A percentile compares a stretch with the other conserved stretches of the same genome.
Conservation (phyloP, 805 yeast genomes). For the Cyberlindnera xylosilytica region DNA sequence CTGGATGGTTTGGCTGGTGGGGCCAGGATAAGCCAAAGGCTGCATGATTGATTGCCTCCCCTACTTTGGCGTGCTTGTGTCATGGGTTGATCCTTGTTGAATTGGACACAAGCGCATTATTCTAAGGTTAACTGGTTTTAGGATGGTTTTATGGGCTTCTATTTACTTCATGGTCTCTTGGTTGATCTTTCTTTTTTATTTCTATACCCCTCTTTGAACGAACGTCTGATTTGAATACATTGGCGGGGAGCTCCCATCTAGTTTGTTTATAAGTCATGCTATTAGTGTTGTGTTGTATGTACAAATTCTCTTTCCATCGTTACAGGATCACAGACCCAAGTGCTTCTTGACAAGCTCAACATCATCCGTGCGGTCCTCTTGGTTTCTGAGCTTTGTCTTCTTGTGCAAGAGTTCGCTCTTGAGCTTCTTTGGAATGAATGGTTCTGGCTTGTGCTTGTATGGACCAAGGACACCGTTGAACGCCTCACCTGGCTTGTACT, state of each 20-base stretch:
- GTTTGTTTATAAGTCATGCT: background rate
- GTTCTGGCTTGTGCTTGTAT: slow-evolving; percentile 56
- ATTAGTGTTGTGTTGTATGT: slow-evolving; percentile 1
- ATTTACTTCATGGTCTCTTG: too few relatives aligned
- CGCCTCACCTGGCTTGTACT: slow-evolving; percentile 61
- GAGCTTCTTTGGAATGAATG: slow-evolving; percentile 55
- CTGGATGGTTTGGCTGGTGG: slow-evolving; percentile 20
- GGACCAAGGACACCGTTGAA: slow-evolving; percentile 68
- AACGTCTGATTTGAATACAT: too few relatives aligned
- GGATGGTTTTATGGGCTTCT: too few relatives aligned
- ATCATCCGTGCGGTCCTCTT: slow-evolving; percentile 16
- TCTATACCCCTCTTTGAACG: too few relatives aligned
- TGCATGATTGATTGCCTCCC: background rate
- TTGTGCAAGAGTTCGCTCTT: slow-evolving; percentile 45
- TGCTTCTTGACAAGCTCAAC: slow-evolving; percentile 23
- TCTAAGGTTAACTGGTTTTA: too few relatives aligned
- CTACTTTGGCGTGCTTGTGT: too few relatives aligned
- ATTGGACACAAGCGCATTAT: too few relatives aligned
- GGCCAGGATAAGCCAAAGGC: slow-evolving; percentile 11
- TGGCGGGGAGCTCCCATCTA: too few relatives aligned
- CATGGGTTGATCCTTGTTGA: too few relatives aligned
- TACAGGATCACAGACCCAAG: slow-evolving; percentile 17
- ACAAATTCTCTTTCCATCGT: background rate
- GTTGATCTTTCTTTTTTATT: background rate
- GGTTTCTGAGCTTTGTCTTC: slow-evolving; percentile 29